Evolutionary conservation across 371 early-diverging fungal species (phyloP), one percentile per base, ranked within the genome.

Genomic region (Mucor irregularis): DNA sequence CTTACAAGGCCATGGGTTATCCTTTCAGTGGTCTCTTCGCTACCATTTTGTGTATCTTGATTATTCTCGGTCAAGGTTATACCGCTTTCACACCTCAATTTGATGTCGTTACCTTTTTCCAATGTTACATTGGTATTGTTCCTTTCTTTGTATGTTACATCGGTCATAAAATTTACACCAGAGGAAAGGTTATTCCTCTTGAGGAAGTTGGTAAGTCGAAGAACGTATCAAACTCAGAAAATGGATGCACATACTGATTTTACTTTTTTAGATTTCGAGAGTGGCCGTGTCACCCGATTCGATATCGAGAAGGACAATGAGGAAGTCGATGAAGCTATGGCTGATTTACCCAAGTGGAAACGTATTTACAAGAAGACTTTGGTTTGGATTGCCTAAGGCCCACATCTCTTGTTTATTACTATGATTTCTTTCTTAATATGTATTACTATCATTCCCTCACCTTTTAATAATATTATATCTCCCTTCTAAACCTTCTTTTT

Each of bases 21-120:
- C 94, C 94, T 2, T 85, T 73, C 67, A 83, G 83, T 40, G 83
- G 83, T 40, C 61, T 87, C 34, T 77, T 81, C 54, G 72, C 87
- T 2, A 60, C 65, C 43, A 39, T 61, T 3, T 58, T 85, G 25
- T 71, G 74, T 48, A 57, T 70, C 26, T 64, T 86, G 39, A 81
- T 87, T 40, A 71, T 85, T 31, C 61, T 85, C 7, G 86, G 84
- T 25, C 85, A 86, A 64, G 86, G 84, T 14, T 69, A 68, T 21
- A 33, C n/a, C 49, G 57, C 65, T 25, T 68, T 71, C 29, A 56
- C 57, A 4, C 71, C 78, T 31, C 9, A 48, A 19, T 73, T 68
- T 35, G 62, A 66, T 39, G 46, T 46, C 10, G 34, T 58, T 13
- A 45, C 34, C 13, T 71, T 73, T 44, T 56, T 66, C 37, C 66